Evolutionary conservation across 2,329 filamentous ascomycete genomes (phyloP), one percentile per base, ranked within the genome.

Genomic region (Furcasterigmium furcatum): DNA sequence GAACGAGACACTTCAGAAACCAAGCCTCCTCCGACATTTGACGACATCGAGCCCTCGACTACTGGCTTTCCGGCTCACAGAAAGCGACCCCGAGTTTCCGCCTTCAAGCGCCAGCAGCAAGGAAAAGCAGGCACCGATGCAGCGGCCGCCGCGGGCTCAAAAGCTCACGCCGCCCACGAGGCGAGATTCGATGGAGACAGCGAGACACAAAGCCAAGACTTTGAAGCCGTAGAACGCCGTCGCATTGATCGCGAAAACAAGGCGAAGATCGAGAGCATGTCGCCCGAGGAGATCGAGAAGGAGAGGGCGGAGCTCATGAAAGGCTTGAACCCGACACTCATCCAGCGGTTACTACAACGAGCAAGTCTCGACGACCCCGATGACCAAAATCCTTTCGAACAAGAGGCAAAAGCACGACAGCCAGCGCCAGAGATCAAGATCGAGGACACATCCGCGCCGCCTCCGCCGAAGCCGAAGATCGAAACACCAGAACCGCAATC

Each of bases 51-150:
- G 43, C 67, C 71, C 9, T 70, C 73, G 18, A 65, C 73, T 5
- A 83, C 80, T 12, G 94, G 94, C 1, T 97, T 97, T 55, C 94
- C 94, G n/a, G 82, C 84, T 47, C 91, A 91, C 64, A 94, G 87
- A 64, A 90, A 88, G 62, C 83, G 91, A 53, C 76, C 74, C 46
- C 78, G 79, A 46, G 67, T 80, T 8, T 96, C 91, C 2, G 79
- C 86, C 2, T 96, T 96, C 71, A 95, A 90, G 62, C 84, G 88
- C 58, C 80, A 83, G 58, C 74, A 79, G 49, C 67, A 72, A 41
- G 51, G 52, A 7, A 53, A 59, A 10, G 41, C 54, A 36, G 45
- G 51, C 24, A 46, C 65, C 52, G 53, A 63, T 12, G 55, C 60
- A 38, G 53, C 19, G 9, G 20, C 47, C 13, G 52, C 53, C 9